phyloP scores from a whole-genome alignment of 2,329 filamentous ascomycete genomes.

The Colletotrichum filicis region DNA sequence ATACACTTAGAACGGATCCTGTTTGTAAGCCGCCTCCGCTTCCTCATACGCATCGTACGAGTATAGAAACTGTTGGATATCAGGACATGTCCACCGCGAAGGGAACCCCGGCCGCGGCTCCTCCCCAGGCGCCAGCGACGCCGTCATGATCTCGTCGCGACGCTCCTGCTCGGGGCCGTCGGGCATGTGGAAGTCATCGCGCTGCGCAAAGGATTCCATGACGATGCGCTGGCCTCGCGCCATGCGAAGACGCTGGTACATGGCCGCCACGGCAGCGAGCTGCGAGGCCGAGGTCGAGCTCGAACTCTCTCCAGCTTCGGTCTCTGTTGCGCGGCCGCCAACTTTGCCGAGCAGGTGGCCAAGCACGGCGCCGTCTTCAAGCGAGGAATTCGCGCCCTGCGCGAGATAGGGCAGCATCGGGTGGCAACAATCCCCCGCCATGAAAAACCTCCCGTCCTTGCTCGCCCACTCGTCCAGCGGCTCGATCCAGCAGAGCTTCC shows the following conservation, averaged over 20 bases:
- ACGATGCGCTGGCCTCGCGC: conserved; percentile 33
- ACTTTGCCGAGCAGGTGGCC: conserved; percentile 35
- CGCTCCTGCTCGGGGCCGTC: conserved; percentile 32
- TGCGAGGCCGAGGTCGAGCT: background rate
- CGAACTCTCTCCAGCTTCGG: too few relatives aligned
- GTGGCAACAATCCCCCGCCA: conserved; percentile 57
- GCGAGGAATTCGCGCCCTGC: conserved; percentile 48
- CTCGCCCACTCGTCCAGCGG: conserved; percentile 53
- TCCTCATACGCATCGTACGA: conserved; percentile 36
- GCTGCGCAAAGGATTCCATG: conserved; percentile 36
- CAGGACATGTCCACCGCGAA: conserved; percentile 37
- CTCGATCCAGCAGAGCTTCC: conserved; percentile 56
- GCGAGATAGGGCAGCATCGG: conserved; percentile 61
- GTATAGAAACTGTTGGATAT: conserved; percentile 34
- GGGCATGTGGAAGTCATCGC: conserved; percentile 35
- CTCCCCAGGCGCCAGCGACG: conserved; percentile 12
- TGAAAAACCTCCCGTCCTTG: conserved; percentile 48
- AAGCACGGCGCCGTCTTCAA: conserved; percentile 34
- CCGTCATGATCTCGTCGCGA: conserved; percentile 33
- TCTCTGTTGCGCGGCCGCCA: background rate
- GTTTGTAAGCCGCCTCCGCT: conserved; percentile 38
- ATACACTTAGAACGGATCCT: conserved; percentile 32
- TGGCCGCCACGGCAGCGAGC: conserved; percentile 26
- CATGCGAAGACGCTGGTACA: conserved; percentile 35
- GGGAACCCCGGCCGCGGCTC: conserved; percentile 31